phyloP scores from a whole-genome alignment of 2,329 filamentous ascomycete genomes.

The Emmonsiellopsis sp. region DNA sequence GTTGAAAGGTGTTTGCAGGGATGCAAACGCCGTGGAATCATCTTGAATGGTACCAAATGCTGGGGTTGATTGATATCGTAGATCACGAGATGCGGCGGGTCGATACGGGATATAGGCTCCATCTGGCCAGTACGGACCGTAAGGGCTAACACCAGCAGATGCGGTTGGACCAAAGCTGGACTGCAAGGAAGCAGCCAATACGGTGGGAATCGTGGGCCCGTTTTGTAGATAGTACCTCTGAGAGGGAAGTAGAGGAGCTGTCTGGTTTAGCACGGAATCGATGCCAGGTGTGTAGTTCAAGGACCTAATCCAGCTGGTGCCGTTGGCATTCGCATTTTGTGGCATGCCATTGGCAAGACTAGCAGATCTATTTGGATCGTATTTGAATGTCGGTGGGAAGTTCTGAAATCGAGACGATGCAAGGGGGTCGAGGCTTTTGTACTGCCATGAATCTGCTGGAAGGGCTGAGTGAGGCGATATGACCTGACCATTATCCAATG shows the following conservation, averaged over 20 bases:
- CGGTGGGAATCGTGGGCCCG: constrained; percentile 47
- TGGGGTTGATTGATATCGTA: constrained; percentile 23
- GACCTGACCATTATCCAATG: constrained; percentile 34
- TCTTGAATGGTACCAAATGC: constrained; percentile 17
- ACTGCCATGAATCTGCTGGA: constrained; percentile 23
- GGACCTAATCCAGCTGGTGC: constrained; percentile 32
- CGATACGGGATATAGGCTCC: constrained; percentile 53
- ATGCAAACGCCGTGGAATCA: constrained; percentile 20
- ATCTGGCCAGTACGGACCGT: constrained; percentile 56
- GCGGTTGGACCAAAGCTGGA: constrained; percentile 49
- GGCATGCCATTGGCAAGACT: constrained; percentile 15
- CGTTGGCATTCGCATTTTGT: constrained; percentile 21
- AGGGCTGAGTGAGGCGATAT: constrained; percentile 23
- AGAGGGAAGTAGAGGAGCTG: constrained; percentile 33
- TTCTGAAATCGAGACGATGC: constrained; percentile 22
- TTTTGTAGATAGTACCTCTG: constrained; percentile 34
- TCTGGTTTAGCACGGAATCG: constrained; percentile 54
- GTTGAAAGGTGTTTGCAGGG: constrained; percentile 20
- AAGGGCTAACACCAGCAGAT: constrained; percentile 47
- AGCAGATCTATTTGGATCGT: constrained; percentile 18
- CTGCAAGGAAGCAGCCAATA: constrained; percentile 44
- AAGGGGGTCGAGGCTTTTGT: constrained; percentile 19
- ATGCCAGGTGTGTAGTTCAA: constrained; percentile 42
- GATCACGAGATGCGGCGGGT: constrained; percentile 48
- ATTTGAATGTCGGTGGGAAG: constrained; percentile 31